A percentile compares a stretch with the other conserved stretches of the same genome.
Conservation (phyloP, 768 basidiomycete genomes). For the Rhodotorula diobovata region DNA sequence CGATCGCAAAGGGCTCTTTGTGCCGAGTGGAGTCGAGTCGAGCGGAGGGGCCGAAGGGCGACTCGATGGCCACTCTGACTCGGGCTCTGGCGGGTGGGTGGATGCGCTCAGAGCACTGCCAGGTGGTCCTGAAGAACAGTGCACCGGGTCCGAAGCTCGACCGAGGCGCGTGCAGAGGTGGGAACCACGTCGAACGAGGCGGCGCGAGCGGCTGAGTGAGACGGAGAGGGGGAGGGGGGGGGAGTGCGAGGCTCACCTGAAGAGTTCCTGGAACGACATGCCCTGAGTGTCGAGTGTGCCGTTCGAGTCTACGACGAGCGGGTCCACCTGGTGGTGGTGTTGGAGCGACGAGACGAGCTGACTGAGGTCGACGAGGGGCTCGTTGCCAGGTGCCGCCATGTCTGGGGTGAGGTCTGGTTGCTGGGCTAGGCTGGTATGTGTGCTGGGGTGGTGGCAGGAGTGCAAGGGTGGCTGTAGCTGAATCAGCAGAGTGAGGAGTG, state of each 20-base stretch:
- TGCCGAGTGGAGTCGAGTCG: too few relatives aligned
- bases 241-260: slow-evolving; percentile 16
- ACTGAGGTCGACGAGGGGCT: neutral
- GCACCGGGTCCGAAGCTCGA: neutral
- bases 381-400: neutral
- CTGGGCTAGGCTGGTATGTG: too few relatives aligned
- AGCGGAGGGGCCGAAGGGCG: too few relatives aligned
- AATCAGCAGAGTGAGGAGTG: too few relatives aligned
- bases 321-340: neutral
- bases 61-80: too few relatives aligned
- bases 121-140: neutral
- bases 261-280: slow-evolving; percentile 23
- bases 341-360: neutral
- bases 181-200: neutral
- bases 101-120: too few relatives aligned
- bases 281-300: slow-evolving; percentile 3
- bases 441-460: neutral
- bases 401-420: neutral
- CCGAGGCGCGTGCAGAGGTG: neutral
- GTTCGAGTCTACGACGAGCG: slow-evolving; percentile 2
- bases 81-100: too few relatives aligned
- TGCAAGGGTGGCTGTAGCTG: neutral
- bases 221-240: neutral
- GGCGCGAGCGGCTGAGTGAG: neutral
- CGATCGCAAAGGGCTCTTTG: too few relatives aligned